Percentiles rank a stretch among this genome's conserved stretches.
Conservation (phyloP, 495 filamentous ascomycete species). For the Penicillium silybi region DNA sequence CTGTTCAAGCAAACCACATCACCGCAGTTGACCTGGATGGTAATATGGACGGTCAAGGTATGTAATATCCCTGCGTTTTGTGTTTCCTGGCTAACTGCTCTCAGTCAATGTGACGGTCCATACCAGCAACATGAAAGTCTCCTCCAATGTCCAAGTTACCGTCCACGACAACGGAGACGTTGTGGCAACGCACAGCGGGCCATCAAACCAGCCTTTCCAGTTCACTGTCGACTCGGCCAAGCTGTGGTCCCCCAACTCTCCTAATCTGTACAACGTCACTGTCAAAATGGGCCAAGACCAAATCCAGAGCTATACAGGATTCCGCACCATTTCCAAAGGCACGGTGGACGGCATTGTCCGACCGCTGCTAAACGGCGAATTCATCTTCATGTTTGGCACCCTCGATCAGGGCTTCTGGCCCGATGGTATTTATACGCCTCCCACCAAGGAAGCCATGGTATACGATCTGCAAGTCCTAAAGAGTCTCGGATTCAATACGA, state of each 20-base stretch:
- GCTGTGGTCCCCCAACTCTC: conserved; percentile 59
- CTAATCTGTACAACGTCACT: conserved; percentile 58
- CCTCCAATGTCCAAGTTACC: conserved; percentile 36
- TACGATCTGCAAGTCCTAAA: conserved; percentile 61
- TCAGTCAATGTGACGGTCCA: conserved; percentile 52
- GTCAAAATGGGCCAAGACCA: conserved; percentile 52
- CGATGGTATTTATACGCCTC: conserved; percentile 59
- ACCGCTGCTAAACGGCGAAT: conserved; percentile 59
- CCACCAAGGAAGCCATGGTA: conserved; percentile 59
- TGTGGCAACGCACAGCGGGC: conserved; percentile 34
- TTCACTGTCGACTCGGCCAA: conserved; percentile 49
- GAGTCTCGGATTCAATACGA: conserved; percentile 60
- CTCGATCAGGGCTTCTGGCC: conserved; percentile 70
- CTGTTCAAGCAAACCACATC: conserved; percentile 52
- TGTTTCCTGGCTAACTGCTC: conserved; percentile 17
- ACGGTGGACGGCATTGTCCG: conserved; percentile 55
- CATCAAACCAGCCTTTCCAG: conserved; percentile 44
- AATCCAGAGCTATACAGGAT: conserved; percentile 61
- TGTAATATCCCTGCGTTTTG: conserved; percentile 3
- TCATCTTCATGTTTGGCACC: conserved; percentile 62
- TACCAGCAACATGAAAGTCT: conserved; percentile 24
- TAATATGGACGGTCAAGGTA: conserved; percentile 58
- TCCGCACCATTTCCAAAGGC: conserved; percentile 55
- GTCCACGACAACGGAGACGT: conserved; percentile 40
- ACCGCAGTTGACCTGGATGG: conserved; percentile 51